These are phyloP conservation scores for Aspergillus chevalieri DNA, from an alignment of 2,329 filamentous ascomycete genomes.

Conservation along the genomic window DNA sequence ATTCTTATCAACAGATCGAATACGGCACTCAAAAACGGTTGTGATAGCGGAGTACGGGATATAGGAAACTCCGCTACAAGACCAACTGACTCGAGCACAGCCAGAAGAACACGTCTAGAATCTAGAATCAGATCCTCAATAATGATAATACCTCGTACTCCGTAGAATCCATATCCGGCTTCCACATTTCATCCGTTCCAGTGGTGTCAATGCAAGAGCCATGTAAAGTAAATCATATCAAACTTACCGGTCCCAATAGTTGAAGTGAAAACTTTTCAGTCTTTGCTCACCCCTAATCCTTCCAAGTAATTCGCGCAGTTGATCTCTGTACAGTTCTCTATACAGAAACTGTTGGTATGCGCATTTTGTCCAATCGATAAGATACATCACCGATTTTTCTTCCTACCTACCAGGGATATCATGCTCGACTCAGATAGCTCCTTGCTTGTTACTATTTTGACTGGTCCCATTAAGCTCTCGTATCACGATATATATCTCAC, in stretches of 20 bases:
- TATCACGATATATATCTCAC: neutral
- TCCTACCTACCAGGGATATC: too few species aligned
- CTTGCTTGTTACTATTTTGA: neutral
- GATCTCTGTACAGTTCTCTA: conserved; percentile 6
- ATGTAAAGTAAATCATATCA: neutral
- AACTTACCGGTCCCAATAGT: conserved; percentile 7
- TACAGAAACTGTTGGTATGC: neutral
- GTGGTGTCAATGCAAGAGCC: neutral
- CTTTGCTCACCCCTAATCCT: conserved; percentile 3
- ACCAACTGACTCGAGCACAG: too few species aligned
- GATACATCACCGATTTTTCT: neutral
- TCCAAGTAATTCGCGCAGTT: conserved; percentile 19
- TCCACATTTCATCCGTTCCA: neutral
- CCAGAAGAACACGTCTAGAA: too few species aligned
- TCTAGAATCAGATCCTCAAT: too few species aligned
- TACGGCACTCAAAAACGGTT: too few species aligned
- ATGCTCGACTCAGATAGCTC: neutral
- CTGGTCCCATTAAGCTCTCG: neutral
- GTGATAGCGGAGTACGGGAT: too few species aligned
- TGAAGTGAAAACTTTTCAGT: neutral
- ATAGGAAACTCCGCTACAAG: too few species aligned
- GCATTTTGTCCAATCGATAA: neutral
- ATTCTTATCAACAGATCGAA: too few species aligned
- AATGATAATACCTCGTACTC: too few species aligned
- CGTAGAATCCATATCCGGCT: too few species aligned